A percentile compares a stretch with the other conserved stretches of the same genome.
phyloP scores from a whole-genome alignment of 441 rosid species.

The Populus hybrid region DNA sequence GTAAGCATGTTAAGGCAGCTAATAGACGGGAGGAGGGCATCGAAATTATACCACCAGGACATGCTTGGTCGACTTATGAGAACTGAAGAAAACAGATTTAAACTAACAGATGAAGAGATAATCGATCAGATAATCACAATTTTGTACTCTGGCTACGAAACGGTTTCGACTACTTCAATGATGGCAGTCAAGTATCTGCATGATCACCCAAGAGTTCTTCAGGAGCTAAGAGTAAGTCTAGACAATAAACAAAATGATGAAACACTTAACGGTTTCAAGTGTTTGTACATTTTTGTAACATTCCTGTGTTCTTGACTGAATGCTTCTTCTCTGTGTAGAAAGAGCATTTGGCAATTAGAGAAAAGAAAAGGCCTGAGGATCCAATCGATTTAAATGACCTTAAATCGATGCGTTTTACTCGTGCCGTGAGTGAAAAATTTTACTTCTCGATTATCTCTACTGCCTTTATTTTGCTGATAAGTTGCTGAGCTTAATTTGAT shows the following conservation, averaged over 20 bases:
- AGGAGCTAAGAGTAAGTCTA: conserved; percentile 34
- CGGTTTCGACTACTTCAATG: conserved; percentile 26
- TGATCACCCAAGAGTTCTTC: conserved; percentile 71
- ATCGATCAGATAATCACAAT: conserved; percentile 34
- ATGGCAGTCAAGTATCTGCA: conserved; percentile 86
- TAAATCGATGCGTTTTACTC: conserved; percentile 76
- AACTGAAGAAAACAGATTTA: conserved; percentile 43
- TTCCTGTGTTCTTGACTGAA: conserved; percentile 3
- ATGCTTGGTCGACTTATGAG: conserved; percentile 77
- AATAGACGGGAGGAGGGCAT: conserved; percentile 52
- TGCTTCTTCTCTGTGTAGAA: conserved; percentile 35
- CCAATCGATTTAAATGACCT: conserved; percentile 62
- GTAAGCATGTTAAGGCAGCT: conserved; percentile 50
- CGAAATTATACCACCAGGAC: conserved; percentile 46
- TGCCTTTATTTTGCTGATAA: not conserved
- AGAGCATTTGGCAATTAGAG: conserved; percentile 66
- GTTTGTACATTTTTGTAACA: not conserved
- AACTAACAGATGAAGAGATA: conserved; percentile 60
- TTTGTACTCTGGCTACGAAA: too few relatives aligned
- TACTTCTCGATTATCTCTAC: not conserved
- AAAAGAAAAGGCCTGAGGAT: conserved; percentile 55
- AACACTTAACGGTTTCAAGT: not conserved
- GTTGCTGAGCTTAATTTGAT: not conserved
- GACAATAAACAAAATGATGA: not conserved
- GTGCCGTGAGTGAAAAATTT: conserved; percentile 50